Conservation (phyloP, 768 basidiomycete species). For the Hortiboletus campestris region DNA sequence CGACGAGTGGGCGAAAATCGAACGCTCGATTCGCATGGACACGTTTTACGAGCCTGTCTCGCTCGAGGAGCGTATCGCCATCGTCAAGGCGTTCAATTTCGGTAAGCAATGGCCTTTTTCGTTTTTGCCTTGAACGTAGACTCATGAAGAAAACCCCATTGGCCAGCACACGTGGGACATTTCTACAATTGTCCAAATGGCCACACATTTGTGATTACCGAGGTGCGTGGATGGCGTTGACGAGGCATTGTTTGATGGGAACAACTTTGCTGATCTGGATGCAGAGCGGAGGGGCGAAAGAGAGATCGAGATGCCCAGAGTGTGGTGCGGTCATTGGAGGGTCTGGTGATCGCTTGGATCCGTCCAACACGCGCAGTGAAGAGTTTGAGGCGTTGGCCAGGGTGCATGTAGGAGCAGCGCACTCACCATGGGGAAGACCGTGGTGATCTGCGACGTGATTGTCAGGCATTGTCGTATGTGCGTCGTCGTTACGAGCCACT, state of each 20-base stretch:
- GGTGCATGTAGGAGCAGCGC: constrained; percentile 22
- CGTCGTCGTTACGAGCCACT: neutral
- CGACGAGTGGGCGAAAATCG: constrained; percentile 47
- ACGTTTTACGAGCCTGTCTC: constrained; percentile 55
- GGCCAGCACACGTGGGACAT: constrained; percentile 41
- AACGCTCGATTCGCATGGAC: constrained; percentile 36
- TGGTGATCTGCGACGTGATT: constrained; percentile 4
- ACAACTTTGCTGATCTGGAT: neutral
- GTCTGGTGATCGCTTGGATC: constrained; percentile 36
- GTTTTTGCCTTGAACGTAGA: neutral
- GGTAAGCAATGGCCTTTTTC: constrained; percentile 27
- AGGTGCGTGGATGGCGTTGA: constrained; percentile 35
- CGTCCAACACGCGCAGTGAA: constrained; percentile 42
- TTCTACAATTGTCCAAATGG: constrained; percentile 57
- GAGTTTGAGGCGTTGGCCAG: constrained; percentile 48
- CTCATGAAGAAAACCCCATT: neutral
- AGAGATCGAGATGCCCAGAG: constrained; percentile 51
- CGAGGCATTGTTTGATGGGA: neutral
- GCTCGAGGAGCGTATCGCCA: constrained; percentile 47
- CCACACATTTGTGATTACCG: constrained; percentile 57
- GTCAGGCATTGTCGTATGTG: neutral
- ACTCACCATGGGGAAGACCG: constrained; percentile 31
- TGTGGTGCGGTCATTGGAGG: constrained; percentile 58
- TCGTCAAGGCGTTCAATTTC: constrained; percentile 52
- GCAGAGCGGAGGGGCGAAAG: constrained; percentile 60